Evolutionary conservation across 805 yeast species (phyloP).

Genomic region (Candida dajiaensis): DNA sequence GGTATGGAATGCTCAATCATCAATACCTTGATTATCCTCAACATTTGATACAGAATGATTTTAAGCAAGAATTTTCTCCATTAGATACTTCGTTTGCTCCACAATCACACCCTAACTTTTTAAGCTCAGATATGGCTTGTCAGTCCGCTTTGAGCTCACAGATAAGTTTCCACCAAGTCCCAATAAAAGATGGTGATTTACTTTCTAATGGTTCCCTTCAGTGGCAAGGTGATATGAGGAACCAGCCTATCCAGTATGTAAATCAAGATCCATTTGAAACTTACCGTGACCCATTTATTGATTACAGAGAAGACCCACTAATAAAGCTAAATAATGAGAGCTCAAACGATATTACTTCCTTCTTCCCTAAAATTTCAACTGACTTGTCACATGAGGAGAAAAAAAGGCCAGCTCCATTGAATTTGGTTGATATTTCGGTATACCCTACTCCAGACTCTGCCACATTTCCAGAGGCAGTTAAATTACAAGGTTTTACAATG

Average conservation of each 20-base stretch:
- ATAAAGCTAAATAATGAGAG: neutral
- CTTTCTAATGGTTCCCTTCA: neutral
- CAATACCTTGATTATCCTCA: neutral
- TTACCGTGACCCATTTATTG: neutral
- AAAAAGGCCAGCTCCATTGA: neutral
- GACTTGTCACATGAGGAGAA: neutral
- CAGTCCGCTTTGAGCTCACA: neutral
- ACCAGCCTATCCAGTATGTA: neutral
- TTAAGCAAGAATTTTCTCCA: neutral
- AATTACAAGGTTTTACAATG: neutral
- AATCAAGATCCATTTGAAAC: neutral
- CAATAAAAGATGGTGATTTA: neutral
- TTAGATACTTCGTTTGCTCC: neutral
- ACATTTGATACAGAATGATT: neutral
- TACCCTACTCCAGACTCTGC: constrained; percentile 13
- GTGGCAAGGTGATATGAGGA: neutral
- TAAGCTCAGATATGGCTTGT: neutral
- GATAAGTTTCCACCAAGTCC: neutral
- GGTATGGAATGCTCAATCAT: neutral
- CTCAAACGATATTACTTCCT: neutral
- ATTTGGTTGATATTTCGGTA: neutral
- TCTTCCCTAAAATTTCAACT: constrained; percentile 3
- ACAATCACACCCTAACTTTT: neutral
- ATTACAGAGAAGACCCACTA: neutral
- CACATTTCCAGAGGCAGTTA: constrained; percentile 4